Evolutionary conservation across 768 basidiomycete genomes (phyloP).

Genomic region (Phaeolepiota aurea): DNA sequence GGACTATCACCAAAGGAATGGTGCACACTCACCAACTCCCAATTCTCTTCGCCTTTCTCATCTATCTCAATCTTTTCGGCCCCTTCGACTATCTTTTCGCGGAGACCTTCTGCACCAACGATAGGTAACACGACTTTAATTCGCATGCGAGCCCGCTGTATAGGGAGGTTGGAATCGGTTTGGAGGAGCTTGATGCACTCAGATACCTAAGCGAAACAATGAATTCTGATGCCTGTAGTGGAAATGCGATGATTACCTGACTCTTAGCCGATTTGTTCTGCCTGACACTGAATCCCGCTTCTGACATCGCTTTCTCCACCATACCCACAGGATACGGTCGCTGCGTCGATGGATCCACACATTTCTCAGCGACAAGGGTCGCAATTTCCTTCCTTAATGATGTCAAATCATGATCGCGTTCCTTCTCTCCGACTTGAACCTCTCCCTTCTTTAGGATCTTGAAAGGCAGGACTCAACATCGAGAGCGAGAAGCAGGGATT

Average conservation of each 20-base stretch:
- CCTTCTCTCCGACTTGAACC: constrained; percentile 94
- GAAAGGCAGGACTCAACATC: background rate
- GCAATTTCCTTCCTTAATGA: constrained; percentile 85
- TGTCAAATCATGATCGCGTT: constrained; percentile 83
- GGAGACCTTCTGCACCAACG: constrained; percentile 56
- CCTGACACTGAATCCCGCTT: constrained; percentile 89
- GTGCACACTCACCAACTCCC: constrained; percentile 69
- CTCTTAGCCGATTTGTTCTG: constrained; percentile 88
- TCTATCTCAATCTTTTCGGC: constrained; percentile 83
- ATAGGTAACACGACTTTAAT: constrained; percentile 73
- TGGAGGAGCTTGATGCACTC: constrained; percentile 85
- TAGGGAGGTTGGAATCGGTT: constrained; percentile 76
- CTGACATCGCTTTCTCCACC: constrained; percentile 96
- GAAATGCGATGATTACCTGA: constrained; percentile 47
- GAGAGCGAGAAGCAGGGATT: background rate
- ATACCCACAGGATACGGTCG: constrained; percentile 89
- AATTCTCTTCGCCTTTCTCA: constrained; percentile 63
- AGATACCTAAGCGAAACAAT: constrained; percentile 50
- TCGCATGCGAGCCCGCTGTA: constrained; percentile 90
- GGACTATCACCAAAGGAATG: background rate
- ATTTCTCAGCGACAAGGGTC: constrained; percentile 90
- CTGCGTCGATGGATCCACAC: constrained; percentile 87
- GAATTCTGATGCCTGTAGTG: background rate
- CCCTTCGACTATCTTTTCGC: constrained; percentile 60
- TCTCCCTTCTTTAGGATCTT: constrained; percentile 96